A percentile compares a stretch with the other conserved stretches of the same genome.
phyloP scores from a whole-genome alignment of 2,329 filamentous ascomycete genomes.

The Shiraia bambusicola region DNA sequence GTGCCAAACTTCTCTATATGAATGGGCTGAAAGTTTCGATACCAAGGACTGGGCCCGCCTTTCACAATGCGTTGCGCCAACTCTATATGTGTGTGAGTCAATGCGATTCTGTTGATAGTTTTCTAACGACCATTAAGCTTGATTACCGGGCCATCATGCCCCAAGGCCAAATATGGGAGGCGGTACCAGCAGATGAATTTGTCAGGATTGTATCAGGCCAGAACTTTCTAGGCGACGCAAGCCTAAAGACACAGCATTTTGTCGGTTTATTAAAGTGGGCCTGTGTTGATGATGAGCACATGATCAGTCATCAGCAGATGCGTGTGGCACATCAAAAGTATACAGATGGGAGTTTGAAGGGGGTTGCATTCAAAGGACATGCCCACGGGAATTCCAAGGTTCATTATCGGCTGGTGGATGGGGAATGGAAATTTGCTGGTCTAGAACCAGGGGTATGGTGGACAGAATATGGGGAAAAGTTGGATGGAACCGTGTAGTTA shows the following conservation, averaged over 20 bases:
- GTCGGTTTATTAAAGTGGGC: conserved; percentile 10
- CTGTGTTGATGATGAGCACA: not conserved
- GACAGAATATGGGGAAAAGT: conserved; percentile 10
- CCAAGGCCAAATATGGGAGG: conserved; percentile 9
- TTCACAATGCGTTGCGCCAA: conserved; percentile 3
- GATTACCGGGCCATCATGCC: conserved; percentile 4
- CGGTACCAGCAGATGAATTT: conserved; percentile 13
- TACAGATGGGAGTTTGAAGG: conserved; percentile 3
- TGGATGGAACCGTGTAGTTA: not conserved
- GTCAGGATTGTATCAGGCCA: conserved; percentile 7
- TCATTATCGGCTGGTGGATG: conserved; percentile 7
- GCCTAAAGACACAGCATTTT: conserved; percentile 14
- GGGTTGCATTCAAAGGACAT: conserved; percentile 7
- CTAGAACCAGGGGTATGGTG: conserved; percentile 5
- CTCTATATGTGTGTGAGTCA: conserved; percentile 2
- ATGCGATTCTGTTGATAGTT: not conserved
- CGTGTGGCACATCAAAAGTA: conserved; percentile 12
- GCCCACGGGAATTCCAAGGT: conserved; percentile 4
- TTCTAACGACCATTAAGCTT: conserved; percentile 1
- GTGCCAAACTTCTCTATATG: conserved; percentile 6
- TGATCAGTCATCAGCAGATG: conserved; percentile 13
- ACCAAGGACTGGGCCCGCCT: conserved; percentile 13
- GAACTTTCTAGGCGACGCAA: conserved; percentile 10
- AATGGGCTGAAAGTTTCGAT: conserved; percentile 13
- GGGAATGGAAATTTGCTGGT: conserved; percentile 9